Base-by-base conservation (phyloP, 2,329 filamentous ascomycete genomes). In the Penicillium sp. region DNA sequence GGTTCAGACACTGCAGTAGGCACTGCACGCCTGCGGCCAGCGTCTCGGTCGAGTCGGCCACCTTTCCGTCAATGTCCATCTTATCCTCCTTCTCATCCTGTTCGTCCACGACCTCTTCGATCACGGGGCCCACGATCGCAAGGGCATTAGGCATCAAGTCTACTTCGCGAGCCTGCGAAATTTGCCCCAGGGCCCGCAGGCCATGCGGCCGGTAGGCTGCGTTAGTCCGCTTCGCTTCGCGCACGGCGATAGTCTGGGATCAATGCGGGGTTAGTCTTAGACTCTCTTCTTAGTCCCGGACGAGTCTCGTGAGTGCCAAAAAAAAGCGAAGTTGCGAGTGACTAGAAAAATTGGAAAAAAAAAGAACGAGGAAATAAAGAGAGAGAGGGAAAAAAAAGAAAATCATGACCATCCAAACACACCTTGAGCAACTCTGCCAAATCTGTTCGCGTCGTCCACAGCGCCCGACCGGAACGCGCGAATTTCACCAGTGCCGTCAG, bases 151-250 rank as follows among this genome's bases (percentile, higher is more conserved):
- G 78, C 67, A 90, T 86, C 75, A 96, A 80, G 66, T 92, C 86
- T 15, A 91, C 89, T 25, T 83, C 82, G 49, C 90, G 83, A 14
- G 84, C 85, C 39, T 84, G 83, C n/a, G 87, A 85, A 68, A 94
- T 90, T 56, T 86, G 83, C 70, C 90, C 92, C 5, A 97, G 79
- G 37, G 86, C 87, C 56, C 81, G 79, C 63, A 96, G 84, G 0
- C 91, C 90, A 74, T 91, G 83, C 20, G 89, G 88, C 14, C 90
- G 86, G 75, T 98, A 99, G 7, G 82, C 81, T n/a, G 88, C 85
- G 70, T 97, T 97, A 71, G 93, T 94, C 35, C 95, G 86, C 80
- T 95, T 97, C 8, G 92, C 92, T 82, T 99, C 95, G 58, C 94
- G 86, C 15, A 94, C 75, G 5, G 86, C 85, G 64, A 96, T 89